Percentiles rank a stretch among this genome's conserved stretches.
Evolutionary conservation across 257 asterid species (phyloP).

Genomic region (Solanum corneliomulleri): DNA sequence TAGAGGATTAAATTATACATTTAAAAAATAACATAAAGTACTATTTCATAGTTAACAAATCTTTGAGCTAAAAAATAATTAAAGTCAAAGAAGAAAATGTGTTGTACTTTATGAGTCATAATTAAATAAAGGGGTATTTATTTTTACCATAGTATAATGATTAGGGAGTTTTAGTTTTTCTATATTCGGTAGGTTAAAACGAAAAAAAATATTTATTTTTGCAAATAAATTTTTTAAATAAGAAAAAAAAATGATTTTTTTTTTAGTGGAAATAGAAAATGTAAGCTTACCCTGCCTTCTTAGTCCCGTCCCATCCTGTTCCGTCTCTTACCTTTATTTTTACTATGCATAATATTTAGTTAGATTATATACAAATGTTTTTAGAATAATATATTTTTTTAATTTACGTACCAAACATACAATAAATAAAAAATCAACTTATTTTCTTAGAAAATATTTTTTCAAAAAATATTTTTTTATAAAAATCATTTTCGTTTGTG

Average conservation of each 20-base stretch:
- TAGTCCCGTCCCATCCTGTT: neutral
- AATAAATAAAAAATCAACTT: neutral
- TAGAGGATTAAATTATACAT: neutral
- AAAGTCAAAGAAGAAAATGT: neutral
- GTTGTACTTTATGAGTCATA: neutral
- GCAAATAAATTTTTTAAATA: neutral
- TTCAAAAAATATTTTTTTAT: neutral
- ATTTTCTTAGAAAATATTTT: neutral
- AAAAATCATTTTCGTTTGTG: neutral
- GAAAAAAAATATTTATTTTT: too few species aligned
- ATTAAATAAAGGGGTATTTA: neutral
- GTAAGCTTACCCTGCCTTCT: neutral
- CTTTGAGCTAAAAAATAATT: neutral
- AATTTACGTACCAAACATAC: neutral
- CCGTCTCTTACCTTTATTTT: neutral
- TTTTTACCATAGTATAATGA: neutral
- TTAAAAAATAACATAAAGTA: neutral
- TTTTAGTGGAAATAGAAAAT: accelerated
- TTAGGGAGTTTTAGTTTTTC: neutral
- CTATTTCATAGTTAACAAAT: neutral
- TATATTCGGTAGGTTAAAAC: neutral
- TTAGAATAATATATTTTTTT: neutral
- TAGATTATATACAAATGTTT: neutral
- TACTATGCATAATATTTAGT: neutral
- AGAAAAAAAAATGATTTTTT: neutral